These are phyloP conservation scores for Zygosaccharomyces sapae DNA, from an alignment of 1,139 yeast genomes.

Conservation along the genomic window DNA sequence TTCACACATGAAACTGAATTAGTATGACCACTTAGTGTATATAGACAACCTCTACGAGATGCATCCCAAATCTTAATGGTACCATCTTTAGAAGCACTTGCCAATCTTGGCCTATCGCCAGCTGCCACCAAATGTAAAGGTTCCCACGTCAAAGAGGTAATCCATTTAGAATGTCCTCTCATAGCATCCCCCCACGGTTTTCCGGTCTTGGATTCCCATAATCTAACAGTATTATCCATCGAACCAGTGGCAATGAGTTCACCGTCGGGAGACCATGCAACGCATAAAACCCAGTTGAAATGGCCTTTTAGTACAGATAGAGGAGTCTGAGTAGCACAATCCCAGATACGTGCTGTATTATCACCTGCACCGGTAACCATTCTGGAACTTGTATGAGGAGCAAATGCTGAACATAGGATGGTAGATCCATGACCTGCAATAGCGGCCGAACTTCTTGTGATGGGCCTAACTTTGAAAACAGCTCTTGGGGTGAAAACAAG, in stretches of 20 bases:
- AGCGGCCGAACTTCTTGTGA: slow-evolving; percentile 86
- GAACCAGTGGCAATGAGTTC: slow-evolving; percentile 90
- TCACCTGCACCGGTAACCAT: slow-evolving; percentile 98
- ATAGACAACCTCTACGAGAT: slow-evolving; percentile 58
- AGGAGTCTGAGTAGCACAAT: slow-evolving; percentile 92
- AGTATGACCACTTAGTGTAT: slow-evolving; percentile 83
- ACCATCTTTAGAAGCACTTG: slow-evolving; percentile 88
- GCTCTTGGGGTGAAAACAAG: slow-evolving; percentile 93
- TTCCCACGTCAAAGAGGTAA: slow-evolving; percentile 88
- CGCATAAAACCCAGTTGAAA: slow-evolving; percentile 89
- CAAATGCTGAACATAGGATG: slow-evolving; percentile 85
- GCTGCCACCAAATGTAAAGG: slow-evolving; percentile 76
- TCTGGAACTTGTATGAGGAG: slow-evolving; percentile 81
- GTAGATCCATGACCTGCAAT: slow-evolving; percentile 96
- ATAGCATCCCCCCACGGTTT: slow-evolving; percentile 68
- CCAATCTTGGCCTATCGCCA: slow-evolving; percentile 67
- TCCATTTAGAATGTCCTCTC: slow-evolving; percentile 83
- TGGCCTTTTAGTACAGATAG: slow-evolving; percentile 78
- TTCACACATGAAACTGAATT: slow-evolving; percentile 88
- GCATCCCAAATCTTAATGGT: slow-evolving; percentile 90
- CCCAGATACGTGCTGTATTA: slow-evolving; percentile 97
- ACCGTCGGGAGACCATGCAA: slow-evolving; percentile 93
- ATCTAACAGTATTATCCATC: slow-evolving; percentile 82
- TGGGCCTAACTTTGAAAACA: slow-evolving; percentile 85
- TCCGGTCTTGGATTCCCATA: slow-evolving; percentile 84